These are phyloP conservation scores for Podaxis sp. DNA, from an alignment of 768 basidiomycete species.

Conservation along the genomic window DNA sequence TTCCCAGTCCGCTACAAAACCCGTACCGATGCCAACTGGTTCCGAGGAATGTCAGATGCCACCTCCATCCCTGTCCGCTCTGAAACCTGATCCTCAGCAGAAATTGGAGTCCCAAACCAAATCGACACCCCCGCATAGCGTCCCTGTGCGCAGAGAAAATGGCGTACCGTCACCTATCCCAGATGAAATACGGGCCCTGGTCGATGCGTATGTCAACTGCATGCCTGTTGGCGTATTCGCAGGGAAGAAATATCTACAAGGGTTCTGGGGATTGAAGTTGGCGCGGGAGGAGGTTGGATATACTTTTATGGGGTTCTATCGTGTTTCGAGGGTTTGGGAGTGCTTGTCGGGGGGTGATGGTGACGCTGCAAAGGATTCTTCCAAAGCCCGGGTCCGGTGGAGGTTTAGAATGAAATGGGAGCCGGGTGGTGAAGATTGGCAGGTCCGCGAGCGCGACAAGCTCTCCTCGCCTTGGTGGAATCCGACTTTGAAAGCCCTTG, in stretches of 20 bases:
- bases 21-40: background rate
- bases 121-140: background rate
- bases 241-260: conserved; percentile 27
- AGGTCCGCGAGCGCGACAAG: conserved; percentile 14
- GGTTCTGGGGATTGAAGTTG: conserved; percentile 28
- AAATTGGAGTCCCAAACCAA: background rate
- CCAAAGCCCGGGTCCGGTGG: conserved; percentile 40
- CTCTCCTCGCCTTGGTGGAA: conserved; percentile 28
- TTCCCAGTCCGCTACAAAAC: background rate
- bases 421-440: conserved; percentile 47
- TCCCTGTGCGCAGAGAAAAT: background rate
- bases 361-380: conserved; percentile 19
- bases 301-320: conserved; percentile 48
- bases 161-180: conserved; percentile 11
- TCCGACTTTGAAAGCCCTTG: conserved; percentile 5
- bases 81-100: background rate
- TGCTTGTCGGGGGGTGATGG: conserved; percentile 9
- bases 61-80: background rate
- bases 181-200: conserved; percentile 38
- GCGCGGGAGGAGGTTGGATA: conserved; percentile 35
- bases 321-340: conserved; percentile 40
- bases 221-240: conserved; percentile 43
- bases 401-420: conserved; percentile 46
- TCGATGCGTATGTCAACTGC: conserved; percentile 37
- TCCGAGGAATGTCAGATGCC: background rate